Conservation (phyloP, 2,329 filamentous ascomycete genomes). For the Alternaria gansuensis region DNA sequence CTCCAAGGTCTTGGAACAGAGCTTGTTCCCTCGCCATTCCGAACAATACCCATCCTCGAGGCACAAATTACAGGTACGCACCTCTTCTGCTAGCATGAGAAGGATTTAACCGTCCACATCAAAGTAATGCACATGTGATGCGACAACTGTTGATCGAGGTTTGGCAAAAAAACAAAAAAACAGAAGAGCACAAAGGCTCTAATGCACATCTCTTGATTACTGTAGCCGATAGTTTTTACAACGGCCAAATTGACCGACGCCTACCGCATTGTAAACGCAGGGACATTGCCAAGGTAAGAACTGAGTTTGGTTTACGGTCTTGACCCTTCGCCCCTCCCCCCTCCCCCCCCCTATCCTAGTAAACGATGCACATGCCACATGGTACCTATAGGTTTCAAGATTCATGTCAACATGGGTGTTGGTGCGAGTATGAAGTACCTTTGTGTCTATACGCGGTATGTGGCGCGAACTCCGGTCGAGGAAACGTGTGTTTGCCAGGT, state of each 20-base stretch:
- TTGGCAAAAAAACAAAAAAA: background rate
- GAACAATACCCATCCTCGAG: background rate
- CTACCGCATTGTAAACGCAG: background rate
- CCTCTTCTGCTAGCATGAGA: background rate
- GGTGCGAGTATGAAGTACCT: background rate
- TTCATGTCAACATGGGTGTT: background rate
- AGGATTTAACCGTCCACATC: background rate
- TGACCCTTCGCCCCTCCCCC: background rate
- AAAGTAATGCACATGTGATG: background rate
- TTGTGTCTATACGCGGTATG: background rate
- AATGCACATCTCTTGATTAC: background rate
- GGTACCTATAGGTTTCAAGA: background rate
- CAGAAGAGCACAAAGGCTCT: slow-evolving; percentile 2
- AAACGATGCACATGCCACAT: background rate
- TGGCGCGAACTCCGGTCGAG: too few species aligned
- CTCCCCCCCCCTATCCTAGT: background rate
- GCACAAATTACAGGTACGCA: background rate
- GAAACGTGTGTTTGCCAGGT: background rate
- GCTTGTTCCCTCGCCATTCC: slow-evolving; percentile 8
- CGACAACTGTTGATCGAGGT: background rate
- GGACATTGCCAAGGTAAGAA: background rate
- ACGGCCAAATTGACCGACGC: background rate
- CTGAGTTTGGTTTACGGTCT: background rate
- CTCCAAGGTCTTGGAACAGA: slow-evolving; percentile 11
- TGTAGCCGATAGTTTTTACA: slow-evolving; percentile 3